These are phyloP conservation scores for Talaromyces amestolkiae DNA, from an alignment of 2,329 filamentous ascomycete genomes.

Conservation along the genomic window DNA sequence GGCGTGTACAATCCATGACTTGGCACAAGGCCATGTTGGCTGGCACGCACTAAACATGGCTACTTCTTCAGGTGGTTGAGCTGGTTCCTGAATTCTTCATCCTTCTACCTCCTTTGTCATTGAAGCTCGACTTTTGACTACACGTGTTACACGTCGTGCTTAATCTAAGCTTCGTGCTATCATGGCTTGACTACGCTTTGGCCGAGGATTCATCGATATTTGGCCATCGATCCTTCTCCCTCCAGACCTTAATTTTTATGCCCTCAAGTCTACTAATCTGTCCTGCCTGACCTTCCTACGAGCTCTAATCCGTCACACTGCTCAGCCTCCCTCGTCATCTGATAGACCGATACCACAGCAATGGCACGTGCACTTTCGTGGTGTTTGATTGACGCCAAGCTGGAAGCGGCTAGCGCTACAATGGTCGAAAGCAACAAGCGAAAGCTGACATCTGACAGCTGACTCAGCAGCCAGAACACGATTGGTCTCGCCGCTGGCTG, in stretches of 20 bases:
- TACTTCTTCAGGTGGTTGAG: background rate
- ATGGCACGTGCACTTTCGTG: conserved; percentile 15
- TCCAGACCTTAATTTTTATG: background rate
- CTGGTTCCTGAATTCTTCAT: background rate
- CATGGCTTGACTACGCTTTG: background rate
- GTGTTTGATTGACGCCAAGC: conserved; percentile 8
- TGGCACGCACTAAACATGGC: background rate
- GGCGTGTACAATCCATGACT: conserved; percentile 2
- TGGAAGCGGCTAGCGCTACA: conserved; percentile 5
- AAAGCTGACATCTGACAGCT: background rate
- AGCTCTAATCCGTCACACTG: background rate
- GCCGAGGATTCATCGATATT: background rate
- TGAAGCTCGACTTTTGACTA: background rate
- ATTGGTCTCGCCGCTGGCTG: background rate
- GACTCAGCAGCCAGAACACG: conserved; percentile 2
- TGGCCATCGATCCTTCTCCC: background rate
- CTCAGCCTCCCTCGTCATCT: conserved; percentile 12
- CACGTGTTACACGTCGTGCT: background rate
- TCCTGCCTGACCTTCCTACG: background rate
- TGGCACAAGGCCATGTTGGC: conserved; percentile 6
- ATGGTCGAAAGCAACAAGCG: conserved; percentile 8
- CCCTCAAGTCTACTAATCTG: background rate
- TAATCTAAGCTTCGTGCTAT: background rate
- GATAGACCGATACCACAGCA: conserved; percentile 1
- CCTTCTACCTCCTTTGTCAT: background rate